phyloP scores from a whole-genome alignment of 371 early-diverging fungal genomes.

The Gilbertella persicaria region DNA sequence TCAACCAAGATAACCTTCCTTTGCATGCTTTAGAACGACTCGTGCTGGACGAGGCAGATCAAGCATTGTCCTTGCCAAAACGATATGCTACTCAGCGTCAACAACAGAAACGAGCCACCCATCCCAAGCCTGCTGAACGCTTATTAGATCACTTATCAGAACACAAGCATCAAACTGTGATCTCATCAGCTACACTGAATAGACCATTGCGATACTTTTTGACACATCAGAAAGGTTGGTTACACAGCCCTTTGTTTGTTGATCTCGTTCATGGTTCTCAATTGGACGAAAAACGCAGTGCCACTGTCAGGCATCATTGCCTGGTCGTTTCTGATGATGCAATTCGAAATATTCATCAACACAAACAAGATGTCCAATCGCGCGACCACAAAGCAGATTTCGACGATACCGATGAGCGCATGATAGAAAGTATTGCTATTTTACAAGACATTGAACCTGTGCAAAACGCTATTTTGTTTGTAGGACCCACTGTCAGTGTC shows the following conservation, averaged over 20 bases:
- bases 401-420: constrained; percentile 59
- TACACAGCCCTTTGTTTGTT: constrained; percentile 59
- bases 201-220: constrained; percentile 61
- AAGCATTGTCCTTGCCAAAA: constrained; percentile 61
- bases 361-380: neutral
- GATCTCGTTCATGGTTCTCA: constrained; percentile 54
- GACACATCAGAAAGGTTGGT: constrained; percentile 51
- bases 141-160: constrained; percentile 37
- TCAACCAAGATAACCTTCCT: constrained; percentile 45
- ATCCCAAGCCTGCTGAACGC: constrained; percentile 70
- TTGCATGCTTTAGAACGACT: constrained; percentile 55
- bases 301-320: constrained; percentile 53
- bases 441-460: constrained; percentile 54
- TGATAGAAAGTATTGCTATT: constrained; percentile 63
- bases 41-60: constrained; percentile 80
- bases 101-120: constrained; percentile 47
- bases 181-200: constrained; percentile 78
- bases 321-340: constrained; percentile 51
- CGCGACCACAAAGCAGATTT: constrained; percentile 29
- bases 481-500: constrained; percentile 32
- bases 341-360: constrained; percentile 51
- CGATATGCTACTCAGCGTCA: constrained; percentile 59
- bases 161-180: constrained; percentile 54
- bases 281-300: constrained; percentile 29
- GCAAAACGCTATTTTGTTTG: constrained; percentile 63